Base-by-base conservation (phyloP, 495 filamentous ascomycete genomes). In the Daldinia decipiens region DNA sequence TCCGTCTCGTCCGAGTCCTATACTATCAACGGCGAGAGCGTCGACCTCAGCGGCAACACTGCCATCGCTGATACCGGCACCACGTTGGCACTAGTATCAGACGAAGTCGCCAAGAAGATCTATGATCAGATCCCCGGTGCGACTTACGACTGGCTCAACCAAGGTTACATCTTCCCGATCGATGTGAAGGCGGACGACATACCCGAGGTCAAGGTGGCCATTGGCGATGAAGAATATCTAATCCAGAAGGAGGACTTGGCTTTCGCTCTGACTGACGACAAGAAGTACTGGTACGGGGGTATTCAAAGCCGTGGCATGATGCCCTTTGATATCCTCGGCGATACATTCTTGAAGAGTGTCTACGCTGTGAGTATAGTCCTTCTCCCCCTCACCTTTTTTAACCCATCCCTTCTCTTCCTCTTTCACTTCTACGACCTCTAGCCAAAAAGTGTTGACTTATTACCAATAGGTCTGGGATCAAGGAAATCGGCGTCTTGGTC, bases 31-130 rank as follows among this genome's bases (percentile, higher is more conserved):
- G 89, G 88, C 69, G 83, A 88, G 69, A 81, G 81, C 6, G 77
- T 92, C 53, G 21, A 76, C 4, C 83, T 86, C 9, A 74, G 82
- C n/a, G 84, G 84, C 27, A 94, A 93, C 79, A 91, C 81, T n/a
- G 90, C 92, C 59, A 93, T 94, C 63, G 90, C 89, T 52, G 92
- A 94, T 77, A 94, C 92, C 3, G 92, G 91, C 63, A 93, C 91
- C 38, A 91, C 90, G 1, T 84, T 94, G 54, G 87, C 87, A 2
- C 85, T 94, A 51, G 80, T 94, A 32, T 85, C 89, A 54, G 92
- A 94, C 76, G 74, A 73, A 3, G 84, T 86, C 17, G 90, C 88
- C 77, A 79, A 90, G 68, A 88, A 85, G 11, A 84, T 95, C 72
- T 95, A 95, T 77, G 80, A 83, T 57, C 82, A 87, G 39, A 92